These are phyloP conservation scores for Halophytophthora polymorphica DNA, from an alignment of 352 stramenopile species.

Conservation along the genomic window DNA sequence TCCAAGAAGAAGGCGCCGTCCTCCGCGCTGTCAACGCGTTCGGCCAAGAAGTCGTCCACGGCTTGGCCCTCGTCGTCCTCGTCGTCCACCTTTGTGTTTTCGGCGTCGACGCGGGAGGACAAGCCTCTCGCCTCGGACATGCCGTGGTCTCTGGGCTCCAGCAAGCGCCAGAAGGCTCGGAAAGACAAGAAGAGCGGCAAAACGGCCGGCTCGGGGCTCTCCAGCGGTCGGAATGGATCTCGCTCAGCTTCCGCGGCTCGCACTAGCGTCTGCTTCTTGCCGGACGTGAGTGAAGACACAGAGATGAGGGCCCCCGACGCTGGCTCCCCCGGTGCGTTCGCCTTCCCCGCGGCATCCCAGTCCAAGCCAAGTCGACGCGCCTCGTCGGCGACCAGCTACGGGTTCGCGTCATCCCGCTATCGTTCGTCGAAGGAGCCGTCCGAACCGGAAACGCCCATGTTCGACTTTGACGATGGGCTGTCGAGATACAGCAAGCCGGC, in stretches of 20 bases:
- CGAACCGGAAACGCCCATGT: slow-evolving; percentile 7
- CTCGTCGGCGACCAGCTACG: slow-evolving; percentile 1
- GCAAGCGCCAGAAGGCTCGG: slow-evolving; percentile 25
- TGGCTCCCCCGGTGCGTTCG: slow-evolving; percentile 9
- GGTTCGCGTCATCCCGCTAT: slow-evolving; percentile 7
- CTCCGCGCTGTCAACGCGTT: slow-evolving; percentile 7
- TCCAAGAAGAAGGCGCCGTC: slow-evolving; percentile 26
- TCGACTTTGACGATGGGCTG: slow-evolving; percentile 16
- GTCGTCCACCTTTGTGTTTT: slow-evolving; percentile 24
- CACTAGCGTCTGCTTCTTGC: slow-evolving; percentile 12
- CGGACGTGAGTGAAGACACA: slow-evolving; percentile 22
- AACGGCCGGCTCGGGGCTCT: slow-evolving; percentile 11
- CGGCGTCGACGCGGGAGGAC: slow-evolving; percentile 10
- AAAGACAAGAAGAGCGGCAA: slow-evolving; percentile 41
- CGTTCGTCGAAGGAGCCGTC: slow-evolving; percentile 5
- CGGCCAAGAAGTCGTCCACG: slow-evolving; percentile 16
- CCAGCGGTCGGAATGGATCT: slow-evolving; percentile 6
- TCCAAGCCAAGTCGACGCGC: slow-evolving; percentile 11
- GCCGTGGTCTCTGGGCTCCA: slow-evolving; percentile 31
- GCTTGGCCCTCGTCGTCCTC: slow-evolving; percentile 4
- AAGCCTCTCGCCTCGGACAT: slow-evolving; percentile 23
- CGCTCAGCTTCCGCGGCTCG: slow-evolving; percentile 8
- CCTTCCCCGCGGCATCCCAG: slow-evolving; percentile 12
- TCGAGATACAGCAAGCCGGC: slow-evolving; percentile 14
- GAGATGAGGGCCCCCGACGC: slow-evolving; percentile 22